Evolutionary conservation across 495 filamentous ascomycete species (phyloP).

Genomic region (Penicillium lividum): DNA sequence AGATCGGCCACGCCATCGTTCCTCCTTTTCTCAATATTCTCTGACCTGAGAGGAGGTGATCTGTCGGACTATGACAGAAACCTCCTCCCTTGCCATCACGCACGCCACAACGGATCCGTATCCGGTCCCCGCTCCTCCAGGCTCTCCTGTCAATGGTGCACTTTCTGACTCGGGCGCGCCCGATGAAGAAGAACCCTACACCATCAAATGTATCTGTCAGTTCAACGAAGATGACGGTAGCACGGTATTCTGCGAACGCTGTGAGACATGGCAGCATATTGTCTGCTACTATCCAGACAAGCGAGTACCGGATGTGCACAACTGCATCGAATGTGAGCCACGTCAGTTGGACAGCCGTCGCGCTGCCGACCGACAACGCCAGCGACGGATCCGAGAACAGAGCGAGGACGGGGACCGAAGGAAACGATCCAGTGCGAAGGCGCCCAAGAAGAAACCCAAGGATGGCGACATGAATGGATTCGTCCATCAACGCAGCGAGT

Average conservation of each 20-base stretch:
- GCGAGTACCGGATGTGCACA: conserved; percentile 78
- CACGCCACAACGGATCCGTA: conserved; percentile 64
- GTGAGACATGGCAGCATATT: conserved; percentile 98
- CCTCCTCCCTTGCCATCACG: conserved; percentile 60
- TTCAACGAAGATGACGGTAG: conserved; percentile 93
- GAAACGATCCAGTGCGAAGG: conserved; percentile 71
- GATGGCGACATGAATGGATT: conserved; percentile 43
- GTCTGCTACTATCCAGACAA: conserved; percentile 85
- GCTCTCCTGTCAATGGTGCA: conserved; percentile 58
- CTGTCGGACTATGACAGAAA: conserved; percentile 94
- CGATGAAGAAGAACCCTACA: conserved; percentile 85
- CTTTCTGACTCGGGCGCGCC: conserved; percentile 53
- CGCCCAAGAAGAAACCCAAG: conserved; percentile 73
- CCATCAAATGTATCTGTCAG: conserved; percentile 96
- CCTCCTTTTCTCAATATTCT: conserved; percentile 25
- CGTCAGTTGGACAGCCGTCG: conserved; percentile 66
- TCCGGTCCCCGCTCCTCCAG: conserved; percentile 59
- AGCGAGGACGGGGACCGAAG: conserved; percentile 59
- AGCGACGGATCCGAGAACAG: conserved; percentile 61
- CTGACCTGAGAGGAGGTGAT: conserved; percentile 55
- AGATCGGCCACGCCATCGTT: conserved; percentile 26
- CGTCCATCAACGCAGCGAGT: conserved; percentile 49
- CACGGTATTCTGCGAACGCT: conserved; percentile 93
- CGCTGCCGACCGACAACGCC: conserved; percentile 70
- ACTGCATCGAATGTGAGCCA: conserved; percentile 83